Conservation (phyloP, 345 rosid species). For the Gynandropsis gynandra region DNA sequence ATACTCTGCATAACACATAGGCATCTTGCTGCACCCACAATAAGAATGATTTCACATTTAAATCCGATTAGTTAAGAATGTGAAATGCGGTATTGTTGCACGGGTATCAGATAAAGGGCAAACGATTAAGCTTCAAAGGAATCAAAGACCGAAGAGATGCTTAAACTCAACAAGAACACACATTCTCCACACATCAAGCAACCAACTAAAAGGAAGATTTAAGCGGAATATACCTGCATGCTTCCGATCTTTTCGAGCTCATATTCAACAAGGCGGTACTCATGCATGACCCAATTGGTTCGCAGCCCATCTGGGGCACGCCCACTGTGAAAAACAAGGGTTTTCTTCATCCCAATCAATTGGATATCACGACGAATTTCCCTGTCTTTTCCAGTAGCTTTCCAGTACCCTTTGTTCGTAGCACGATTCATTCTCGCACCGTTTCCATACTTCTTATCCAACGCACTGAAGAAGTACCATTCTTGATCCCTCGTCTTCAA, state of each 20-base stretch:
- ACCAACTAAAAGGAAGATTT: slow-evolving; percentile 5
- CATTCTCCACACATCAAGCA: not conserved
- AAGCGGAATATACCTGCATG: slow-evolving; percentile 35
- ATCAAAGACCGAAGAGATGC: too few relatives aligned
- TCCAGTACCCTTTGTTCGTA: slow-evolving; percentile 79
- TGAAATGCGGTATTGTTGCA: too few relatives aligned
- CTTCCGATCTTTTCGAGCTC: slow-evolving; percentile 42
- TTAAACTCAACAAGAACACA: too few relatives aligned
- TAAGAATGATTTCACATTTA: not conserved
- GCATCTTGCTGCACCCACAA: slow-evolving; percentile 32
- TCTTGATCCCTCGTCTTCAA: slow-evolving; percentile 86
- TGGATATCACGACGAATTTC: slow-evolving; percentile 42
- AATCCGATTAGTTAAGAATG: slow-evolving; percentile 3
- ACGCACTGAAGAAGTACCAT: slow-evolving; percentile 79
- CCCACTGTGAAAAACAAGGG: slow-evolving; percentile 76
- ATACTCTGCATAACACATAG: slow-evolving; percentile 68
- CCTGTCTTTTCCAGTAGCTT: slow-evolving; percentile 89
- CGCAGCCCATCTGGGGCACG: slow-evolving; percentile 81
- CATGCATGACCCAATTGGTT: slow-evolving; percentile 97
- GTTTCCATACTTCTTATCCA: slow-evolving; percentile 76
- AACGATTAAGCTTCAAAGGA: too few relatives aligned
- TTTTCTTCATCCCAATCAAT: slow-evolving; percentile 77
- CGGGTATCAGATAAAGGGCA: too few relatives aligned
- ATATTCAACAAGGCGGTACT: slow-evolving; percentile 71
- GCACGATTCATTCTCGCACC: slow-evolving; percentile 90